Evolutionary conservation across 495 filamentous ascomycete species (phyloP).

Genomic region (Polyplosphaeria fusca): DNA sequence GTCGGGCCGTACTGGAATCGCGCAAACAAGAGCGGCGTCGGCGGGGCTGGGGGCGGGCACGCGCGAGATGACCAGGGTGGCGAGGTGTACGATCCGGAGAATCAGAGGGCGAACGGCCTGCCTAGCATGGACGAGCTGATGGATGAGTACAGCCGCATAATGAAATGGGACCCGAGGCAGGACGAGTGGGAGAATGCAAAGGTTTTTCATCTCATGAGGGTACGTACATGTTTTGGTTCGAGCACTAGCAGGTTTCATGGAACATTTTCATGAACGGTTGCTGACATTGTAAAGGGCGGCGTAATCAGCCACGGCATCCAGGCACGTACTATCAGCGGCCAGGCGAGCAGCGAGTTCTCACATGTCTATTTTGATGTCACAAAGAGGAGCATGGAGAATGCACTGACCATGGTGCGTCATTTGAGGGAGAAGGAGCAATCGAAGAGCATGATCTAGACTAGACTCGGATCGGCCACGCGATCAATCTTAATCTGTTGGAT

Average conservation of each 20-base stretch:
- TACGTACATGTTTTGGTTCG: too few species aligned
- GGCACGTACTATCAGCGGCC: slow-evolving; percentile 28
- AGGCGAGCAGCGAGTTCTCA: slow-evolving; percentile 30
- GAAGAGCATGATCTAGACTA: slow-evolving; percentile 11
- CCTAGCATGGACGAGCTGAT: slow-evolving; percentile 25
- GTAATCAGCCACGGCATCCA: slow-evolving; percentile 33
- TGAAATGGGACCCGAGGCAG: slow-evolving; percentile 22
- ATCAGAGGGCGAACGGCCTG: slow-evolving; percentile 15
- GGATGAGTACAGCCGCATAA: slow-evolving; percentile 22
- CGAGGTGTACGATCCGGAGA: slow-evolving; percentile 12
- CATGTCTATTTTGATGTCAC: slow-evolving; percentile 31
- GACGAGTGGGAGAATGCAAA: slow-evolving; percentile 30
- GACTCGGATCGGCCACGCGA: too few species aligned
- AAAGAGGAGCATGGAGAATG: slow-evolving; percentile 19
- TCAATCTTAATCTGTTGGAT: too few species aligned
- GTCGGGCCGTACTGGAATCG: slow-evolving; percentile 27
- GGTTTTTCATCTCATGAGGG: slow-evolving; percentile 31
- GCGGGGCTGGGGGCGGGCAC: neutral
- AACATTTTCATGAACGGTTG: neutral
- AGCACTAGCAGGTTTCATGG: too few species aligned
- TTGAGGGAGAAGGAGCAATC: slow-evolving; percentile 22
- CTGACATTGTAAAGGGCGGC: slow-evolving; percentile 16
- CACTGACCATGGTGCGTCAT: slow-evolving; percentile 20
- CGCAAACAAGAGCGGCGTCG: too few species aligned
- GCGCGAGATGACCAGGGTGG: slow-evolving; percentile 9